phyloP scores from a whole-genome alignment of 202 grass and related monocot genomes.

The Brachypodium distachyon region DNA sequence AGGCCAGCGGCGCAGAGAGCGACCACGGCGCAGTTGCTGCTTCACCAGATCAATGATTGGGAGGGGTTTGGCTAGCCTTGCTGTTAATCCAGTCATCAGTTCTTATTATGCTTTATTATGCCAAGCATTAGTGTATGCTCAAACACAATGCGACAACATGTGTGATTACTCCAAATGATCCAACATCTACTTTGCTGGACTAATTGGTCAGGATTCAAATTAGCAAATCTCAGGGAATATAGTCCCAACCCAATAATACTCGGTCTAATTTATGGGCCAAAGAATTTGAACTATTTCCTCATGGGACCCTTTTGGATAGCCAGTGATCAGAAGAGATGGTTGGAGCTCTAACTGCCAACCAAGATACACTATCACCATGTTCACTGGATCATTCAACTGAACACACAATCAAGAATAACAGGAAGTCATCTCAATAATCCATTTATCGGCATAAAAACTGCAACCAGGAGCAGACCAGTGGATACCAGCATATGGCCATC shows the following conservation, averaged over 20 bases:
- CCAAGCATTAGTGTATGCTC: background rate
- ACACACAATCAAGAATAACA: background rate
- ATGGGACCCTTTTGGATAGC: background rate
- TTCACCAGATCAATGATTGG: constrained; percentile 30
- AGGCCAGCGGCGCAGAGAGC: background rate
- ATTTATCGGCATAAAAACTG: background rate
- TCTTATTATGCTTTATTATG: constrained; percentile 1
- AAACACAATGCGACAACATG: constrained; percentile 2
- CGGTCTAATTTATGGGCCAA: background rate
- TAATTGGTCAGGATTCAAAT: background rate
- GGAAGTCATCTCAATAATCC: background rate
- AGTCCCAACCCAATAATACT: background rate
- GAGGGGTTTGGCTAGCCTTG: constrained; percentile 12
- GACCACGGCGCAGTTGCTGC: constrained; percentile 14
- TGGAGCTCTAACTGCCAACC: background rate
- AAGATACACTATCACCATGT: background rate
- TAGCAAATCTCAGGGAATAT: constrained; percentile 6
- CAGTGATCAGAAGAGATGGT: background rate
- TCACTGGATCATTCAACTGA: background rate
- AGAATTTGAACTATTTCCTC: background rate
- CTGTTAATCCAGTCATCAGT: constrained; percentile 2
- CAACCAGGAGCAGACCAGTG: background rate
- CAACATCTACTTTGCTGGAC: background rate
- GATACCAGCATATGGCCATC: background rate
- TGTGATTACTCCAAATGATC: background rate